phyloP scores from a whole-genome alignment of 202 grass and related monocot species.

The Schoenoplectus tabernaemontani region DNA sequence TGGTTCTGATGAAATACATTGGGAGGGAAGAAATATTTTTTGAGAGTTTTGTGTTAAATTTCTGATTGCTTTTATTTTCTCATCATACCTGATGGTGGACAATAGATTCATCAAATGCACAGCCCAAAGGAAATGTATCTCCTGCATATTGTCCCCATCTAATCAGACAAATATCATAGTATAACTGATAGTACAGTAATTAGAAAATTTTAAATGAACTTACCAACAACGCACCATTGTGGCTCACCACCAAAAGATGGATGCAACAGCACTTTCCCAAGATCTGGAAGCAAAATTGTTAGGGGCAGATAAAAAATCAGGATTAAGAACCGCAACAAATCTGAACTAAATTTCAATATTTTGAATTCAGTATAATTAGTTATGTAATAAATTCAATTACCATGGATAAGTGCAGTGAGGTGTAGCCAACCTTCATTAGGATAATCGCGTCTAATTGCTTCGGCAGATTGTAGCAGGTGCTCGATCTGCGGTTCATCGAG shows the following conservation, averaged over 20 bases:
- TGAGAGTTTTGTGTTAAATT: too few species aligned
- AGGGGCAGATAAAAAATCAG: neutral
- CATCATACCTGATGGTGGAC: conserved; percentile 31
- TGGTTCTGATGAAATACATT: too few species aligned
- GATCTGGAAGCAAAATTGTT: conserved; percentile 7
- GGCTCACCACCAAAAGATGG: conserved; percentile 31
- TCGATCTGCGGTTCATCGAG: conserved; percentile 36
- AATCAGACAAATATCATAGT: neutral
- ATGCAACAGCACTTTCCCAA: conserved; percentile 37
- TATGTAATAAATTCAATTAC: neutral
- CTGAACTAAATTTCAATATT: too few species aligned
- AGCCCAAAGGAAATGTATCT: conserved; percentile 38
- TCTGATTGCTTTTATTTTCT: too few species aligned
- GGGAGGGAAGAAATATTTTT: too few species aligned
- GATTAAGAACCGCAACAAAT: too few species aligned
- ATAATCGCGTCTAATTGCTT: conserved; percentile 33
- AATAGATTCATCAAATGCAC: conserved; percentile 37
- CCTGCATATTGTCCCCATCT: conserved; percentile 5
- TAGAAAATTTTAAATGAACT: neutral
- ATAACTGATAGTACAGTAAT: neutral
- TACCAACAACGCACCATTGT: conserved; percentile 41
- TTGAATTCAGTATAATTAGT: neutral
- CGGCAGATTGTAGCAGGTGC: conserved; percentile 37
- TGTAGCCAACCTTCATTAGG: conserved; percentile 33
- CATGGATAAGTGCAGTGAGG: conserved; percentile 38